Conservation (phyloP, 2,329 filamentous ascomycete species). For the Arthroderma sp. region DNA sequence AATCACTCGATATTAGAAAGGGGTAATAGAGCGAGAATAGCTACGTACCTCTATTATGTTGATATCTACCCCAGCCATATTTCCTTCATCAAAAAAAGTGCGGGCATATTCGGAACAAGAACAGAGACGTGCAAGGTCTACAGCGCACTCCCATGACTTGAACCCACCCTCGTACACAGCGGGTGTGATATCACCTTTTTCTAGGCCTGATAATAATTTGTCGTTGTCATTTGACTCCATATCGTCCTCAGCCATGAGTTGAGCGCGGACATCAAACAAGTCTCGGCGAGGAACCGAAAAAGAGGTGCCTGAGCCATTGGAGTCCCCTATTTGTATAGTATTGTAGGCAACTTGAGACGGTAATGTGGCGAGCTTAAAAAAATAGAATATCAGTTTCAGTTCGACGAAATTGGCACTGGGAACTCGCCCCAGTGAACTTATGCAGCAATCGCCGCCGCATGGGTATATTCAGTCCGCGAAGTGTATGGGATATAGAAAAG, state of each 20-base stretch:
- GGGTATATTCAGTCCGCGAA: no score
- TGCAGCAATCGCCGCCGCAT: not conserved
- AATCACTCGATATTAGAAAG: not conserved
- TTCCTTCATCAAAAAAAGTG: slow-evolving; percentile 7
- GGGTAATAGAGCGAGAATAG: not conserved
- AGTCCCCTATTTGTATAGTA: slow-evolving; percentile 31
- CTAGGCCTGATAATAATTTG: slow-evolving; percentile 34
- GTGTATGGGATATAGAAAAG: not conserved
- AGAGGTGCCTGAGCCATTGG: not conserved
- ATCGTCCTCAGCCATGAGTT: slow-evolving; percentile 47
- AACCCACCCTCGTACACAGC: slow-evolving; percentile 55
- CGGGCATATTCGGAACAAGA: slow-evolving; percentile 3
- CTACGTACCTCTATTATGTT: slow-evolving; percentile 29
- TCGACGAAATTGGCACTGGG: not conserved
- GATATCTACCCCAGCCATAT: slow-evolving; percentile 16
- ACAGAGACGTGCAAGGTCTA: slow-evolving; percentile 38
- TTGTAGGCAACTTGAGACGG: slow-evolving; percentile 50
- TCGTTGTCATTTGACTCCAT: slow-evolving; percentile 30
- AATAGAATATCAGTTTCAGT: not conserved
- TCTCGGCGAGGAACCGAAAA: slow-evolving; percentile 42
- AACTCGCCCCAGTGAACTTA: slow-evolving; percentile 4
- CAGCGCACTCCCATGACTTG: slow-evolving; percentile 55
- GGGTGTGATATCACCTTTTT: slow-evolving; percentile 44
- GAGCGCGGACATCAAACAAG: slow-evolving; percentile 50
- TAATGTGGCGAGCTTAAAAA: slow-evolving; percentile 37